Evolutionary conservation across 139 green algal genomes (phyloP), one percentile per base, ranked within the genome.

Genomic region (Desmodesmus armatus): DNA sequence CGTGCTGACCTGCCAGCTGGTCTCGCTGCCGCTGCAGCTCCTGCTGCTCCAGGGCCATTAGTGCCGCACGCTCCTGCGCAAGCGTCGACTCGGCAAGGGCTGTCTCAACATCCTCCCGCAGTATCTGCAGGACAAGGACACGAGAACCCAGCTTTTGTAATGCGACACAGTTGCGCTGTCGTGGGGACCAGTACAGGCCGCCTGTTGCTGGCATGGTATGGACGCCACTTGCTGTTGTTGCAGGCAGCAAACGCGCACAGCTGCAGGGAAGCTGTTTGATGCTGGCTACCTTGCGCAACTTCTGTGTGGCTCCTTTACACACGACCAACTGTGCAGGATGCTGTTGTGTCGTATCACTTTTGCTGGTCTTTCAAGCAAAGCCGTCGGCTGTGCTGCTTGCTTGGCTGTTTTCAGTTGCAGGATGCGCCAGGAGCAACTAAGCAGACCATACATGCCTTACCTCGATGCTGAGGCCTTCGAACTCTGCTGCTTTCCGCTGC

Each of bases 71-170:
- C 88, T 96, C 93, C 76, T 93, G 86, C 9, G 87, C 87, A 19
- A 95, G 77, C 7, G 87, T 91, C n/a, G 91, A 89, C 77, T 97
- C 93, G 17, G 87, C 84, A 47, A 92, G 83, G 23, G 94, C 93
- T 41, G 90, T 76, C 76, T 97, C 93, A 35, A 91, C 90, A 76
- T 97, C 94, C 49, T 96, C 93, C 3, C 87, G 83, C 78, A 97
- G 86, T 66, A 85, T 66, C 78, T 84, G 41, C 33, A 43, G 33
- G 1, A 80, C 17, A 15, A 53, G 31, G 39, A 33, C 31, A 31
- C 69, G 19, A n/a, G n/a, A n/a, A n/a, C n/a, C 62, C 62, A 21
- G 17, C 53, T 63, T 17, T 63, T 63, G 53, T 17, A 17, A 17
- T 63, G 53, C 53, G n/a, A n/a, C n/a, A n/a, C n/a, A n/a, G n/a